phyloP scores from a whole-genome alignment of 164 flowering plant genomes.

The Cinnamomum micranthum region DNA sequence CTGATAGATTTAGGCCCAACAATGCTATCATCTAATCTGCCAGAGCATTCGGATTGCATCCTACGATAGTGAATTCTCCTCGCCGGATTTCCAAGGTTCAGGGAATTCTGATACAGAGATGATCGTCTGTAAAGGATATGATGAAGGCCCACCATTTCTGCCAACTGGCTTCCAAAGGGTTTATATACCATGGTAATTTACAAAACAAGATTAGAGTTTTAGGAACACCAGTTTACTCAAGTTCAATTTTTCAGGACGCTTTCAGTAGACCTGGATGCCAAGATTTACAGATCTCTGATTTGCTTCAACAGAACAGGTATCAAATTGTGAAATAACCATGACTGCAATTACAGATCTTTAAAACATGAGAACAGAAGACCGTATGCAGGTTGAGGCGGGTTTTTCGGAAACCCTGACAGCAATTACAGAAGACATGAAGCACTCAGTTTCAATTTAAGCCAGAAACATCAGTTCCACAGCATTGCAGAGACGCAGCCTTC shows the following conservation, averaged over 20 bases:
- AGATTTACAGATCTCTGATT: neutral
- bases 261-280: neutral
- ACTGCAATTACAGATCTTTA: too few relatives aligned
- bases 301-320: neutral
- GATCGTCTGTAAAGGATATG: conserved; percentile 15
- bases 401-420: too few relatives aligned
- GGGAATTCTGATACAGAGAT: conserved; percentile 18
- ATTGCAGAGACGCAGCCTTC: too few relatives aligned
- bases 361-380: too few relatives aligned
- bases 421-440: too few relatives aligned
- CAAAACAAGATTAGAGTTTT: neutral
- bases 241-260: neutral
- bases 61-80: neutral
- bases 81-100: conserved; percentile 12
- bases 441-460: too few relatives aligned
- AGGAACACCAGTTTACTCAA: neutral
- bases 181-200: conserved; percentile 30
- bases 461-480: too few relatives aligned
- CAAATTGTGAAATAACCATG: neutral
- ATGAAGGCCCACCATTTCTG: conserved; percentile 61
- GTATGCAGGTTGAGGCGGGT: too few relatives aligned
- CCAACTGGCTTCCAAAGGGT: conserved; percentile 19
- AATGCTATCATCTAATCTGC: neutral
- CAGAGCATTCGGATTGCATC: too few relatives aligned
- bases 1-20: neutral